Conservation (phyloP, 2,329 filamentous ascomycete species). For the Fragosphaeria purpurea region DNA sequence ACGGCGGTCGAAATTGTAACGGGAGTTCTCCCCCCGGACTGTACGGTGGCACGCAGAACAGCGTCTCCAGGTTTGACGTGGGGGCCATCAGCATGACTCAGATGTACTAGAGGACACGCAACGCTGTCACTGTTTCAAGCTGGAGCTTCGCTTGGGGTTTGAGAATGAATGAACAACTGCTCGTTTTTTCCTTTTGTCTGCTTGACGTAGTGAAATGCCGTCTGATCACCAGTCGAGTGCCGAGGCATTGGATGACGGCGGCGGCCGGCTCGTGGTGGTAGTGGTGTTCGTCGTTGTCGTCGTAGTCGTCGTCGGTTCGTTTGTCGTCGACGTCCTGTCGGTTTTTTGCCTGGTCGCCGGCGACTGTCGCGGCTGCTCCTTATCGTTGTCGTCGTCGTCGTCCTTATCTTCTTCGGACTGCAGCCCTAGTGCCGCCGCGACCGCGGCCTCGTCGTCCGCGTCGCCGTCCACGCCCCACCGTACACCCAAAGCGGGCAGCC, state of each 20-base stretch:
- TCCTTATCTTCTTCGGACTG: constrained; percentile 3
- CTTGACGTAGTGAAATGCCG: no score
- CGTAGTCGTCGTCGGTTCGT: neutral
- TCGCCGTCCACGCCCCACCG: constrained; percentile 6
- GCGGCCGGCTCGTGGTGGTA: neutral
- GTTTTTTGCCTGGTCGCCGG: no score
- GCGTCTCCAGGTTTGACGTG: no score
- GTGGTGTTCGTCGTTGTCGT: neutral
- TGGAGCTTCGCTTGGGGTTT: no score
- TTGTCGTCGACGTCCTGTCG: neutral
- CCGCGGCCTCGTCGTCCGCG: constrained; percentile 4
- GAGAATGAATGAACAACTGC: no score
- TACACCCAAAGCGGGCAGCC: constrained; percentile 23
- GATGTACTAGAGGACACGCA: no score
- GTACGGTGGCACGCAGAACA: no score
- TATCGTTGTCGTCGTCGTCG: neutral
- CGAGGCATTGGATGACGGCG: constrained; percentile 1
- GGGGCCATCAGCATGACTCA: no score
- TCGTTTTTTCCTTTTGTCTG: no score
- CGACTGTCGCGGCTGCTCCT: neutral
- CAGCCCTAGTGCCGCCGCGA: constrained; percentile 10
- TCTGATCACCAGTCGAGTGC: constrained; percentile 6
- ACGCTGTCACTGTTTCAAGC: no score
- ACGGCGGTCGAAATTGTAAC: no score
- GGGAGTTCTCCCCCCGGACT: no score